phyloP scores from a whole-genome alignment of 768 basidiomycete genomes.

The Trametes gibbosa region DNA sequence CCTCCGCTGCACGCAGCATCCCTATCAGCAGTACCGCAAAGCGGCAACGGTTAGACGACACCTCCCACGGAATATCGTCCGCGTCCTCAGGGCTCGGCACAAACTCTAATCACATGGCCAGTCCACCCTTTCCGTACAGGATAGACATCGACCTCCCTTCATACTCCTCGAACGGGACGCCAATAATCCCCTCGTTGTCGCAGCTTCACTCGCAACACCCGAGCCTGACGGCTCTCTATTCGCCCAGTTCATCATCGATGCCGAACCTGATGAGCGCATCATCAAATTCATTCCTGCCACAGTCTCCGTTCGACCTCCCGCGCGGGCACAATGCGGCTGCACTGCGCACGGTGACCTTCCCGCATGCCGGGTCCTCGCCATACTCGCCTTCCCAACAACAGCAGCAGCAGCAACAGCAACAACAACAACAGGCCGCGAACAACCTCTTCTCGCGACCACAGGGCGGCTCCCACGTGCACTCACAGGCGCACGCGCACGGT shows the following conservation, averaged over 20 bases:
- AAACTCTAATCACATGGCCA: slow-evolving; percentile 12
- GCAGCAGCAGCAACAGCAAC: slow-evolving; percentile 17
- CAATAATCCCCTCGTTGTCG: slow-evolving; percentile 15
- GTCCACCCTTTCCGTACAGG: slow-evolving; percentile 26
- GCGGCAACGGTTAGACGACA: slow-evolving; percentile 22
- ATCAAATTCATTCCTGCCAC: slow-evolving; percentile 12
- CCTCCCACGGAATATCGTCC: slow-evolving; percentile 15
- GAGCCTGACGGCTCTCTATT: slow-evolving; percentile 15
- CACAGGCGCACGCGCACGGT: too few relatives aligned
- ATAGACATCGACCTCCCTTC: slow-evolving; percentile 28
- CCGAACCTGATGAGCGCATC: slow-evolving; percentile 17
- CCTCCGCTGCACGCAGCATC: slow-evolving; percentile 17
- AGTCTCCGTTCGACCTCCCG: slow-evolving; percentile 18
- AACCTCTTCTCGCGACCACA: slow-evolving; percentile 5
- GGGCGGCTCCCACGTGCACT: slow-evolving; percentile 1
- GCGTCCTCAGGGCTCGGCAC: slow-evolving; percentile 15
- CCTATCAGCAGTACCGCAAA: slow-evolving; percentile 22
- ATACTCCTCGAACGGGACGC: slow-evolving; percentile 13
- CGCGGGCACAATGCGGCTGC: slow-evolving; percentile 1
- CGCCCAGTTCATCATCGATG: background rate
- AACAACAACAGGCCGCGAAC: slow-evolving; percentile 14
- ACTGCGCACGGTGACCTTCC: slow-evolving; percentile 21
- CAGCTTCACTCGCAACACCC: slow-evolving; percentile 20
- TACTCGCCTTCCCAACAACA: slow-evolving; percentile 20
- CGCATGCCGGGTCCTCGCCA: slow-evolving; percentile 3